phyloP scores from a whole-genome alignment of 2,329 filamentous ascomycete species.

The Ophiocordyceps robertsii region DNA sequence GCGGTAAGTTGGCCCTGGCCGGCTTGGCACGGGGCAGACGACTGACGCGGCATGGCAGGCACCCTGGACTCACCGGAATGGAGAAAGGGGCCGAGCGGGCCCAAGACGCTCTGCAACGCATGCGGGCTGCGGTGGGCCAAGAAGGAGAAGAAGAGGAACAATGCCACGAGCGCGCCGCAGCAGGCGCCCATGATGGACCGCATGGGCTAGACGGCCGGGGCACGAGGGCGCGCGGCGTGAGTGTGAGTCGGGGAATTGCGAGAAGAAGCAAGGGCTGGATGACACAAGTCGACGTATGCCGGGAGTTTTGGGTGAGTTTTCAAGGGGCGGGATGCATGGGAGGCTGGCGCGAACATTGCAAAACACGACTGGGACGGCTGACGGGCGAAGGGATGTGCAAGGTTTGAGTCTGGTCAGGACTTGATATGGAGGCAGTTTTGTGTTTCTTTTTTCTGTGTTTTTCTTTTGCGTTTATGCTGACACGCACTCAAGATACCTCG shows the following conservation, averaged over 20 bases:
- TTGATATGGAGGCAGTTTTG: background rate
- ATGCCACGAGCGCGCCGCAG: constrained; percentile 8
- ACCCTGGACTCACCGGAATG: constrained; percentile 91
- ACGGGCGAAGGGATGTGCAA: background rate
- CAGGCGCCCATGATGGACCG: constrained; percentile 10
- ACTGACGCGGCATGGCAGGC: constrained; percentile 23
- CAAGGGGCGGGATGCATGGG: background rate
- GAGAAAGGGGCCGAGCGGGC: constrained; percentile 84
- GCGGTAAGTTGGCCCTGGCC: constrained; percentile 37
- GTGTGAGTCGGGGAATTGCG: background rate
- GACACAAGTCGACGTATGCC: background rate
- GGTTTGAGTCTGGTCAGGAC: background rate
- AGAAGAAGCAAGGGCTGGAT: background rate
- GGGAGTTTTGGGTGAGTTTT: background rate
- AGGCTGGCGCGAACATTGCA: background rate
- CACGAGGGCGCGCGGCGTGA: background rate
- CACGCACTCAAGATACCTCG: constrained; percentile 10
- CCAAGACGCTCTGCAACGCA: constrained; percentile 91
- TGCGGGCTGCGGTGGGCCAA: constrained; percentile 68
- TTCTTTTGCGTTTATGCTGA: background rate
- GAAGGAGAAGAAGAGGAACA: constrained; percentile 62
- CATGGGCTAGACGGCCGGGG: constrained; percentile 5
- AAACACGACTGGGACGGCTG: background rate
- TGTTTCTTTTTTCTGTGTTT: background rate
- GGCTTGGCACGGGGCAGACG: background rate